Evolutionary conservation across 2,329 filamentous ascomycete genomes (phyloP), one percentile per base, ranked within the genome.

Genomic region (Ceratocystis variospora): DNA sequence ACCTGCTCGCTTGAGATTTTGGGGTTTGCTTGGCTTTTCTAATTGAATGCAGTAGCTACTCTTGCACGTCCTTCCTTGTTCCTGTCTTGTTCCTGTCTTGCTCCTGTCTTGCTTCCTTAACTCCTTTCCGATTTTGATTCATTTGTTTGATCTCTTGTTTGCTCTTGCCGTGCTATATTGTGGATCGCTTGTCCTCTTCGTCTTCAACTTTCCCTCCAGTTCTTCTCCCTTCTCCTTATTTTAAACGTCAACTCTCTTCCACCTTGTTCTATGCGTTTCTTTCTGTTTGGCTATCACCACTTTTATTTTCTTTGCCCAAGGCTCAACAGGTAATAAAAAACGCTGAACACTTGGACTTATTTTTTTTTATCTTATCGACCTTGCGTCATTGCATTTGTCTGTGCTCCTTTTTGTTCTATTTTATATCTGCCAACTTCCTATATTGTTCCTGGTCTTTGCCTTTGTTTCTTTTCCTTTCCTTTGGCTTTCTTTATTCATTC

Each of bases 401-500:
- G 53, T 59, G 53, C 28, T 59, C 28, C 25, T 59, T 59, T 59
- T 59, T 59, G 53, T 37, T 59, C 53, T 59, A 59, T 59, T 59
- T 59, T 59, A 59, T 59, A 59, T 59, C 53, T 59, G 53, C 53
- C 53, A 59, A 25, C 17, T 59, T 17, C 53, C 33, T 17, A 19
- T 19, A 59, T 59, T 59, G 53, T 17, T 31, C n/a, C 8, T 41
- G 37, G 53, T 12, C 8, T 17, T 17, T 17, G 25, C 22, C 53
- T 59, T 59, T 59, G 53, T 59, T 33, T 59, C 53, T 25, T 33
- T 25, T 33, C 28, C 7, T 31, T 31, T 31, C n/a, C 17, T 50
- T 50, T 59, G n/a, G 46, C 53, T 57, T 3, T 59, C 28, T 59
- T 12, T 31, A n/a, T 17, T 31, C 17, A n/a, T 3, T 33, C 17